These are phyloP conservation scores for Monsonia emarginata DNA, from an alignment of 441 rosid species.

Conservation along the genomic window DNA sequence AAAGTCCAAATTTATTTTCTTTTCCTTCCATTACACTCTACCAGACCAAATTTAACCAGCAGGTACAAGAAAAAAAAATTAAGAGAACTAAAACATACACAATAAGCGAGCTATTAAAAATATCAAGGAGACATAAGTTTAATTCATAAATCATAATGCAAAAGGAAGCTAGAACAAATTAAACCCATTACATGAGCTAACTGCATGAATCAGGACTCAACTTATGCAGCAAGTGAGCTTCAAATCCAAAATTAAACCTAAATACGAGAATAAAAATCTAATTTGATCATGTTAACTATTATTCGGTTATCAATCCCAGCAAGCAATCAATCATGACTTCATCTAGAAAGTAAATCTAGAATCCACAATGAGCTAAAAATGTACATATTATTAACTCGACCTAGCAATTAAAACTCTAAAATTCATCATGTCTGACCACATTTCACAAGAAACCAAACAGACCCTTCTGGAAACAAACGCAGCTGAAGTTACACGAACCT, in stretches of 20 bases:
- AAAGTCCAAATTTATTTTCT: neutral
- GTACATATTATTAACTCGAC: neutral
- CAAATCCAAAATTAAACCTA: neutral
- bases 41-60: neutral
- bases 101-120: no score
- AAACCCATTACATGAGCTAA: neutral
- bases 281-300: neutral
- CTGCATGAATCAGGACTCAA: neutral
- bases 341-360: neutral
- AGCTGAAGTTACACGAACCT: slow-evolving; percentile 29
- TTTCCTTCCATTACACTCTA: neutral
- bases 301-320: neutral
- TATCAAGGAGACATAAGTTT: no score
- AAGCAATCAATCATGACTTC: neutral
- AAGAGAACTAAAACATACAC: neutral
- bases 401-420: neutral
- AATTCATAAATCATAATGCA: neutral
- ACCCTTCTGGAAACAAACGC: neutral
- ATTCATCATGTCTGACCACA: neutral
- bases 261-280: neutral
- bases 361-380: neutral
- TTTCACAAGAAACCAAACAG: neutral
- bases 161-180: neutral
- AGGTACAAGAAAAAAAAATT: neutral
- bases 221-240: neutral